These are phyloP conservation scores for Nitzschia putrida DNA, from an alignment of 108 stramenopile species.

Conservation along the genomic window DNA sequence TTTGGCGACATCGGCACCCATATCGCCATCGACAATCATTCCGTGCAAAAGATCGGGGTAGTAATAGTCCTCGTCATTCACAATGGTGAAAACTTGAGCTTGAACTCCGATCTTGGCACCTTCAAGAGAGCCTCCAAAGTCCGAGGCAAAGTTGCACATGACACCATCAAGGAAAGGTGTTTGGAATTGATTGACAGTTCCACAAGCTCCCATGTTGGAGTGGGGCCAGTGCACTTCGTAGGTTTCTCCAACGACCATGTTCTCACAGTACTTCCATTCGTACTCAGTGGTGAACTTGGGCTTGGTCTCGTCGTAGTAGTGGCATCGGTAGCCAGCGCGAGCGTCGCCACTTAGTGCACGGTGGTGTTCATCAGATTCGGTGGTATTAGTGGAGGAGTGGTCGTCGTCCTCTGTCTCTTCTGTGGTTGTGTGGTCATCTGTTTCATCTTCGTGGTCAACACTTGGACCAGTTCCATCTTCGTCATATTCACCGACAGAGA, in stretches of 20 bases:
- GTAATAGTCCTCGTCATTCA: constrained; percentile 57
- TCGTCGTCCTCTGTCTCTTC: constrained; percentile 14
- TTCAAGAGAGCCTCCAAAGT: constrained; percentile 29
- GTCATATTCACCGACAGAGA: constrained; percentile 60
- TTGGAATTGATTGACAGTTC: constrained; percentile 53
- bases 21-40: constrained; percentile 49
- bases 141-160: no score
- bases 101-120: constrained; percentile 55
- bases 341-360: no score
- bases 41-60: constrained; percentile 50
- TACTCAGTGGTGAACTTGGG: constrained; percentile 34
- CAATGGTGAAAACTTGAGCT: constrained; percentile 58
- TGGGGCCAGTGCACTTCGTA: constrained; percentile 74
- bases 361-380: constrained; percentile 16
- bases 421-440: not conserved
- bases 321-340: no score
- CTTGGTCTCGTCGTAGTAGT: constrained; percentile 7
- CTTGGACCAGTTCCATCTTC: constrained; percentile 51
- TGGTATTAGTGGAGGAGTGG: constrained; percentile 29
- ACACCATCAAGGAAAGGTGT: constrained; percentile 58
- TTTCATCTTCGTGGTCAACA: not conserved
- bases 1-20: constrained; percentile 50
- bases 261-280: constrained; percentile 32
- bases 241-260: constrained; percentile 58
- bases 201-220: constrained; percentile 44